phyloP scores from a whole-genome alignment of 108 stramenopile species.

The Nitzschia putrida region DNA sequence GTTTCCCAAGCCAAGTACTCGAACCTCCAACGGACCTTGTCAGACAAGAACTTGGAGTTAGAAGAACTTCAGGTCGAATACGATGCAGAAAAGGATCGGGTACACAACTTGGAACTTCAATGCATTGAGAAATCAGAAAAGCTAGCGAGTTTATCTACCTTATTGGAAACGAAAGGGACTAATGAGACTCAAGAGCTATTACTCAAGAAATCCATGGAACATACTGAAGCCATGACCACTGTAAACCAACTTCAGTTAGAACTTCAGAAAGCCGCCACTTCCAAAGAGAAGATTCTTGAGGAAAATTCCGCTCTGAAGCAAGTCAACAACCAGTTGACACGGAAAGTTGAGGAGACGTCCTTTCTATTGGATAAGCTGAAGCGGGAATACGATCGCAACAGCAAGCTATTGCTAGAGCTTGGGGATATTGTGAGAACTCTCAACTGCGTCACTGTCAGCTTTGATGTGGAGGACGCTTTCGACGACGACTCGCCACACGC shows the following conservation, averaged over 20 bases:
- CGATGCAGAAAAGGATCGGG: neutral
- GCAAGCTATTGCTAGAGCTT: constrained; percentile 22
- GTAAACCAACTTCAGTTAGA: neutral
- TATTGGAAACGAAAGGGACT: neutral
- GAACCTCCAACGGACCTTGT: neutral
- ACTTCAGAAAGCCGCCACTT: neutral
- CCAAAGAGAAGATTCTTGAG: neutral
- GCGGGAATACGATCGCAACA: constrained; percentile 7
- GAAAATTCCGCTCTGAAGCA: neutral
- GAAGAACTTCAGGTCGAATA: constrained; percentile 11
- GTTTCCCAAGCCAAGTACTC: neutral
- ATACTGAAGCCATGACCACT: constrained; percentile 6
- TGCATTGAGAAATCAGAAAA: constrained; percentile 30
- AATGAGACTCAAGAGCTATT: constrained; percentile 19
- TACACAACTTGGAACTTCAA: constrained; percentile 15
- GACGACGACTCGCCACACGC: neutral
- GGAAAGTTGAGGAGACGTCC: neutral
- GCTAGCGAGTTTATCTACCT: constrained; percentile 8
- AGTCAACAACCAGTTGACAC: neutral
- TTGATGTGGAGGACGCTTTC: constrained; percentile 6
- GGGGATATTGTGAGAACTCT: constrained; percentile 18
- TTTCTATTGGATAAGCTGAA: neutral
- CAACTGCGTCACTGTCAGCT: constrained; percentile 5
- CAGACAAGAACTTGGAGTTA: neutral
- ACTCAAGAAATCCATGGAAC: constrained; percentile 18